Evolutionary conservation across 2,329 filamentous ascomycete genomes (phyloP), one percentile per base, ranked within the genome.

Genomic region (Emmonsia crescens): DNA sequence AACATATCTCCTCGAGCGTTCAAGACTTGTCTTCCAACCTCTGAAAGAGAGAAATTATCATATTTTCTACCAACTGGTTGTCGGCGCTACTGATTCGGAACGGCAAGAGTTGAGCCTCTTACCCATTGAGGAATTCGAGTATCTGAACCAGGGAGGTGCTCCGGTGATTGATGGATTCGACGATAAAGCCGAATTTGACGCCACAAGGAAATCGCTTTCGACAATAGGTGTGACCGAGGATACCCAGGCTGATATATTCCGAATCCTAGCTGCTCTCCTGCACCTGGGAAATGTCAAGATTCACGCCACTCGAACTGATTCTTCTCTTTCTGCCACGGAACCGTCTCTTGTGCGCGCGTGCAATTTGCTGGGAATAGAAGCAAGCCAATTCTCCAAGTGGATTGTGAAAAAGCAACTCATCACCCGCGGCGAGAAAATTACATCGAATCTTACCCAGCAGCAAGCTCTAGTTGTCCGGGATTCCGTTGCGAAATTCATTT

Each of bases 21-120:
- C 94, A 64, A 88, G 94, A 78, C 81, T 99, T 70, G 94, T 97
- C 21, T 99, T 97, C 76, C 94, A 99, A 74, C 94, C 94, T 49
- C 80, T 96, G 66, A 97, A 96, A 78, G 94, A 99, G 79, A 85
- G 94, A 68, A 99, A 99, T 75, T 99, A 99, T 78, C 94, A 99
- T 76, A 93, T 99, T 70, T 99, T 99, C 79, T 99, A 99, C 76
- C 94, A 99, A 76, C 83, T 99, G 59, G 87, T 96, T 54, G 91
- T 92, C 57, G 94, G 95, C 73, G 89, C 92, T n/a, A 86, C 89
- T 1, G 89, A 96, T 38, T 82, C 85, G 65, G 88, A 96, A 76
- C 87, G 86, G 57, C 83, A 93, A 72, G 87, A 93, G 68, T 82
- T 96, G 63, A 85, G 86, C 51, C 79, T 99, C 64, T 78, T 91